Percentiles rank a stretch among this genome's conserved stretches.
Evolutionary conservation across 345 rosid genomes (phyloP).

Genomic region (Aurinia saxatilis): DNA sequence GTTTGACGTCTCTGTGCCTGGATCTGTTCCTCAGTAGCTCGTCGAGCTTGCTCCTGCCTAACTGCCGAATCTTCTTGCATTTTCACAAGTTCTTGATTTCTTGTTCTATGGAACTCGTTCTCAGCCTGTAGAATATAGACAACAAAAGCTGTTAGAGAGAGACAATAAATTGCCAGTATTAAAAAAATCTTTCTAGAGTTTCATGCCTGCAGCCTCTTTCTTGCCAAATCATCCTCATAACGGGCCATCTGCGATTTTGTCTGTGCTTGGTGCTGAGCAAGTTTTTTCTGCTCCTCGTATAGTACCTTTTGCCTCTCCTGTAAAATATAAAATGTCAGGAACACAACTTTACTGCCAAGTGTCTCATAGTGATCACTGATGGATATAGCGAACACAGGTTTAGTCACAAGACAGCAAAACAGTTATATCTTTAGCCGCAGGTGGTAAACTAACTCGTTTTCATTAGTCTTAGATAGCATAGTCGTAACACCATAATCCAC

Average conservation of each 20-base stretch:
- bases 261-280: conserved; percentile 89
- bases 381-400: not conserved
- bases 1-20: conserved; percentile 92
- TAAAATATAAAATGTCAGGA: conserved; percentile 20
- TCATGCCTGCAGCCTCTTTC: conserved; percentile 99
- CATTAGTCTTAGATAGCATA: not conserved
- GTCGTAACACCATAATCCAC: not conserved
- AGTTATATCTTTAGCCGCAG: not conserved
- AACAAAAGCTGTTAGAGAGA: conserved; percentile 1
- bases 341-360: conserved; percentile 1
- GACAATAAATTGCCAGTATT: not conserved
- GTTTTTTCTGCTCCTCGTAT: conserved; percentile 86
- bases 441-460: not conserved
- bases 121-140: conserved; percentile 52
- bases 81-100: conserved; percentile 96
- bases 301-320: conserved; percentile 92
- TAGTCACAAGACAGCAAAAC: not conserved
- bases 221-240: conserved; percentile 85
- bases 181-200: not conserved
- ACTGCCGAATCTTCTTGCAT: conserved; percentile 87
- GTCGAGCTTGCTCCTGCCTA: conserved; percentile 89
- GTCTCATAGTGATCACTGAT: conserved; percentile 9
- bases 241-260: conserved; percentile 99
- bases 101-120: conserved; percentile 75
- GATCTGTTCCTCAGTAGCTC: conserved; percentile 96